phyloP scores from a whole-genome alignment of 163 green algal genomes.

The Prototheca wickerhamii region DNA sequence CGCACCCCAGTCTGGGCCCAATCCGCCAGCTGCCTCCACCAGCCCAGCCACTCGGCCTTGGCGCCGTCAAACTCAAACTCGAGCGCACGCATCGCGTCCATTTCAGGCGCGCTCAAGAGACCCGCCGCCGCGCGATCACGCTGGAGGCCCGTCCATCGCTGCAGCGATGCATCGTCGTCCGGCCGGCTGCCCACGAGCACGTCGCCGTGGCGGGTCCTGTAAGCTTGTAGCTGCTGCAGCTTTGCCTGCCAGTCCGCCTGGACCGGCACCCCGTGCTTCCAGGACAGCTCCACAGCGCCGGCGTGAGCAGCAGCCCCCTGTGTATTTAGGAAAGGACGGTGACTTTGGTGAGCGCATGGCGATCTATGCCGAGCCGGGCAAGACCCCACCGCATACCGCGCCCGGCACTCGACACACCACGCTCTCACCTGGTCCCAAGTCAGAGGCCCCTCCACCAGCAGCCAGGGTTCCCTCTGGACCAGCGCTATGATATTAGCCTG shows the following conservation, averaged over 20 bases:
- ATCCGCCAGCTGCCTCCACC: constrained; percentile 38
- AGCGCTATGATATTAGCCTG: constrained; percentile 22
- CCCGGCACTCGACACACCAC: not conserved
- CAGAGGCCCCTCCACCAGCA: constrained; percentile 26
- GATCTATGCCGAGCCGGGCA: no score
- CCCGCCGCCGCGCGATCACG: constrained; percentile 5
- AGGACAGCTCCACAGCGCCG: constrained; percentile 10
- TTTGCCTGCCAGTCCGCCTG: constrained; percentile 6
- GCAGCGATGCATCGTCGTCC: constrained; percentile 29
- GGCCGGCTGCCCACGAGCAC: constrained; percentile 30
- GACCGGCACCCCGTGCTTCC: constrained; percentile 34
- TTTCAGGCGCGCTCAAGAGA: not conserved
- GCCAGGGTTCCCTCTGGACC: constrained; percentile 30
- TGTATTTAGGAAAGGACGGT: no score
- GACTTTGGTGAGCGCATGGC: no score
- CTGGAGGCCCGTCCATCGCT: constrained; percentile 45
- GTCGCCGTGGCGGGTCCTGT: constrained; percentile 29
- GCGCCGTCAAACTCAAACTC: constrained; percentile 58
- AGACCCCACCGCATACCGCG: not conserved
- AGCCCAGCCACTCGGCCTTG: constrained; percentile 54
- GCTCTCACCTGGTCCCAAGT: not conserved
- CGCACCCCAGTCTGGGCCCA: not conserved
- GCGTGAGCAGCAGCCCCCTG: not conserved
- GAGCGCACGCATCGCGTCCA: not conserved
- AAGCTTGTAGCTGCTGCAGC: constrained; percentile 7